Evolutionary conservation across 441 rosid genomes (phyloP), one percentile per base, ranked within the genome.

Genomic region (Jatropha podagrica): DNA sequence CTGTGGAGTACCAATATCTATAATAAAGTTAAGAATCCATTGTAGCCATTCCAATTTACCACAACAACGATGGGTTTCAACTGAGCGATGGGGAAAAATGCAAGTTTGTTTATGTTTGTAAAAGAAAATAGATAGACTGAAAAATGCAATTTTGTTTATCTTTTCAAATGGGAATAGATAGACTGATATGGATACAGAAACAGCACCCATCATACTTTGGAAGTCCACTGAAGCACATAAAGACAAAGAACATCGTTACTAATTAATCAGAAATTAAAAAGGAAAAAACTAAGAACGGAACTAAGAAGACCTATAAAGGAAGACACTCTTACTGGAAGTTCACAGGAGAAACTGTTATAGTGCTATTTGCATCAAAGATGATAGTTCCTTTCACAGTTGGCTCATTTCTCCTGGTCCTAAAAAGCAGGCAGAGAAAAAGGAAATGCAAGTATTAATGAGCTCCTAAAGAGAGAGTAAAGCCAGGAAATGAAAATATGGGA

Each of bases 141-240:
- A 32, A 32, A 32, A 32, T 32, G 2, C 1, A 32, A 32, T 4
- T 42, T 18, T 40, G 65, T 17, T 12, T 49, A 63, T 56, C 69
- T 40, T 64, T 46, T 26, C 32, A n/a, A 32, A 41, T 23, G n/a
- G 71, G 10, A 63, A 48, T 5, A 64, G n/a, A 82, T 38, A 54
- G 59, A 71, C 23, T 42, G 64, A 71, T 73, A 69, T 72, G 98
- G 99, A 96, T 96, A 96, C 99, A 96, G 73, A 96, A 80, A 82
- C 98, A 96, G 78, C 99, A 96, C 73, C 97, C 97, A 44, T 94
- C 93, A 18, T 92, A 96, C 81, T 92, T 94, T n/a, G 96, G 97
- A 78, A 96, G 89, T 71, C 98, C 99, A 85, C 99, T 96, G 83
- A 75, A 87, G 48, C 74, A 81, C 54, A 79, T 18, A 67, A 71